Conservation (phyloP, 129 eudicot species). For the Mikania micrantha region DNA sequence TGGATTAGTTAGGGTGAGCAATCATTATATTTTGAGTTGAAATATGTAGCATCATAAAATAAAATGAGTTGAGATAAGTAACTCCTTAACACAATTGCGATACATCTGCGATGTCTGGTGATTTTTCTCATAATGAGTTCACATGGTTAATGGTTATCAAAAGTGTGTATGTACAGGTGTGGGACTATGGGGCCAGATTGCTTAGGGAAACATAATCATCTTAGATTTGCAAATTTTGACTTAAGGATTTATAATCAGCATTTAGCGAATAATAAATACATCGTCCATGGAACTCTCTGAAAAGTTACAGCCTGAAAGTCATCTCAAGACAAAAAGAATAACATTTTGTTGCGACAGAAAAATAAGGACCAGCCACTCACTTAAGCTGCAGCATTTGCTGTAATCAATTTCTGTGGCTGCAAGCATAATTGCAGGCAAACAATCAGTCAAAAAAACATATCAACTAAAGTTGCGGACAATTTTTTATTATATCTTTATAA, state of each 20-base stretch:
- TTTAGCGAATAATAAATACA: background rate
- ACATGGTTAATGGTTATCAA: too few relatives aligned
- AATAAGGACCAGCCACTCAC: slow-evolving; percentile 2
- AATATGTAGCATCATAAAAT: too few relatives aligned
- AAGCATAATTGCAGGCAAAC: slow-evolving; percentile 4
- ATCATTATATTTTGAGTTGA: too few relatives aligned
- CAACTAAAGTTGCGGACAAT: background rate
- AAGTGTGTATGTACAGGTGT: too few relatives aligned
- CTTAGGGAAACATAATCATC: background rate
- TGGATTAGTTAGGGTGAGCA: too few relatives aligned
- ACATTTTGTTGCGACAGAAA: slow-evolving; percentile 20
- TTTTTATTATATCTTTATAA: background rate
- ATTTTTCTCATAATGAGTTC: too few relatives aligned
- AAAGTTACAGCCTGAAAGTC: slow-evolving; percentile 17
- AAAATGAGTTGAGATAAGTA: too few relatives aligned
- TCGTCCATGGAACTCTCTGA: slow-evolving; percentile 18
- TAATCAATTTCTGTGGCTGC: slow-evolving; percentile 43
- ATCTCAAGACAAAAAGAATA: slow-evolving; percentile 9
- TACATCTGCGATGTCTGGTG: too few relatives aligned
- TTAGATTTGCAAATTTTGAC: background rate
- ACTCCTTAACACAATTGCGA: too few relatives aligned
- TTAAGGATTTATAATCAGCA: background rate
- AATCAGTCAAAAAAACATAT: slow-evolving; percentile 1
- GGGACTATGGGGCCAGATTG: background rate
- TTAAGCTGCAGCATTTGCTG: slow-evolving; percentile 40